phyloP scores from a whole-genome alignment of 75 land plant genomes.

The Selaginella moellendorffii region DNA sequence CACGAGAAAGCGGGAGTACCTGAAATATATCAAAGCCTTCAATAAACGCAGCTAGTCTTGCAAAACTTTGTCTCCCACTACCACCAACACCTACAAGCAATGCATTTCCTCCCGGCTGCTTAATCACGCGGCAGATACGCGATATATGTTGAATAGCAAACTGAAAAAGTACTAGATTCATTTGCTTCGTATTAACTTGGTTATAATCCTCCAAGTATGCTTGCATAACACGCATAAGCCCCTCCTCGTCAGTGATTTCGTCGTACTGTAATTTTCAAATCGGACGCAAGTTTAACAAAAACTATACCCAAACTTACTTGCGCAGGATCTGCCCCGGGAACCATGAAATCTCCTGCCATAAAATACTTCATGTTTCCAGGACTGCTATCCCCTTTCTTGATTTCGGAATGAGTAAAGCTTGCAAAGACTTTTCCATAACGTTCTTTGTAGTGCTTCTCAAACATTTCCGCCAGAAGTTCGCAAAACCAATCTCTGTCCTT shows the following conservation, averaged over 20 bases:
- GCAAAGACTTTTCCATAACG: slow-evolving; percentile 29
- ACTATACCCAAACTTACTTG: slow-evolving; percentile 8
- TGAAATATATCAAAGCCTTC: slow-evolving; percentile 25
- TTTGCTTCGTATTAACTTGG: slow-evolving; percentile 15
- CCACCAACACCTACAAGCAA: slow-evolving; percentile 26
- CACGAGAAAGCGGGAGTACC: neutral
- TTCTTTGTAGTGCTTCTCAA: slow-evolving; percentile 30
- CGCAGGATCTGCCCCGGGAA: slow-evolving; percentile 31
- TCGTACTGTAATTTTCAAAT: slow-evolving; percentile 29
- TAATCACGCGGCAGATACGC: slow-evolving; percentile 23
- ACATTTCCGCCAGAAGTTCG: slow-evolving; percentile 20
- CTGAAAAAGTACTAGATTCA: slow-evolving; percentile 23
- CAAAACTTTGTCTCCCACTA: slow-evolving; percentile 26
- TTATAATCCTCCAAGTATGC: slow-evolving; percentile 24
- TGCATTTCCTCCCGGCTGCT: slow-evolving; percentile 22
- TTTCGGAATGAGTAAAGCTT: slow-evolving; percentile 24
- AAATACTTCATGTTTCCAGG: slow-evolving; percentile 20
- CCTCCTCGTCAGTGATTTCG: slow-evolving; percentile 23
- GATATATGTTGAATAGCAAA: slow-evolving; percentile 25
- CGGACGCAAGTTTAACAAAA: too few relatives aligned
- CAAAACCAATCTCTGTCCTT: slow-evolving; percentile 21
- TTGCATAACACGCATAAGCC: slow-evolving; percentile 15
- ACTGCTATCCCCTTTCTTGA: slow-evolving; percentile 22
- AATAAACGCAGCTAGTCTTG: slow-evolving; percentile 25
- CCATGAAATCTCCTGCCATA: slow-evolving; percentile 34